Evolutionary conservation across 2,329 filamentous ascomycete species (phyloP), one percentile per base, ranked within the genome.

Genomic region (Epichloe bromicola): DNA sequence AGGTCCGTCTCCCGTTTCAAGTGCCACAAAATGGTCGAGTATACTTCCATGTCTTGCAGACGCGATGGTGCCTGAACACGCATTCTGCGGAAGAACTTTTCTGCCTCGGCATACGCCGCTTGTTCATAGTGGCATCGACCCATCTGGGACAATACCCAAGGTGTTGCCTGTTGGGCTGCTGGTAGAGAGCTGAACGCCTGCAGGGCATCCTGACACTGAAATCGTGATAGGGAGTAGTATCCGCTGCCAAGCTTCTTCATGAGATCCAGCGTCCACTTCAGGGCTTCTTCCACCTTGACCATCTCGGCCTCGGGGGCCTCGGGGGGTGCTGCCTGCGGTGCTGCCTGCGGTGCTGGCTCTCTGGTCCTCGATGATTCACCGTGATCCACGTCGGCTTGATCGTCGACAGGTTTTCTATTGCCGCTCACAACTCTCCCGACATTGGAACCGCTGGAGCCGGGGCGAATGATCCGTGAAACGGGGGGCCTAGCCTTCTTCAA

Each of bases 21-120:
- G 66, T 96, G 90, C 93, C 94, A 98, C n/a, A 98, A 76, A n/a
- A 95, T 85, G 1, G 93, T 98, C 14, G 91, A 97, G 68, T 95
- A 98, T 37, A 97, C 83, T 64, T 98, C 93, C 90, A 97, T 96
- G 62, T 96, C 90, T 63, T 95, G 86, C 43, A 94, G 75, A 4
- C 88, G 82, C 1, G 87, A 86, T 1, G 91, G 91, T 12, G 87
- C 83, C 58, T 93, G 75, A 34, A 84, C 79, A 48, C 88, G 83
- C 57, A 98, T 79, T 51, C 83, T 82, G 52, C 82, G 76, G 65
- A 95, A 98, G 60, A 83, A 86, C 56, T 86, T 88, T 63, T 95
- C 91, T 3, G 93, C 88, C 56, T 95, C 88, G 2, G 74, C 72
- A 63, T 97, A 96, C 57, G 85, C 79, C 10, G 86, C 85, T 64